These are phyloP conservation scores for Trichosporon inkin DNA, from an alignment of 1,284 basidiomycete species.

Conservation along the genomic window DNA sequence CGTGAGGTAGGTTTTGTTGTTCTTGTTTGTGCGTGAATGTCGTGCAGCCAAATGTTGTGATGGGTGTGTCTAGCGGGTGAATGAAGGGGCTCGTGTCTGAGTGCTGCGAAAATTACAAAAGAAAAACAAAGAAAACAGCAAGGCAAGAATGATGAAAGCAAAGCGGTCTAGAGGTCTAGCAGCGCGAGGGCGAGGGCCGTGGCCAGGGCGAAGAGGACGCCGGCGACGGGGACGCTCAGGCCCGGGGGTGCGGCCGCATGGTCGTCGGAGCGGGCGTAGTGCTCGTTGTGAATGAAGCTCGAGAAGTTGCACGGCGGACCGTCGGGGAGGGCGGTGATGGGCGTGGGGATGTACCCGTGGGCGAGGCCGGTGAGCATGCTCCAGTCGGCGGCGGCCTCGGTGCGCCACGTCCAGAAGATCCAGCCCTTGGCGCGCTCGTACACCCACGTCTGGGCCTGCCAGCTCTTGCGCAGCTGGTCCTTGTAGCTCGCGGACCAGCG, in stretches of 20 bases:
- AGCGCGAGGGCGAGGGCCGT: neutral
- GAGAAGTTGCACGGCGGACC: conserved; percentile 15
- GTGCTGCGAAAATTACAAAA: no score
- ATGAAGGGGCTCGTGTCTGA: no score
- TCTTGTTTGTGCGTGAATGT: no score
- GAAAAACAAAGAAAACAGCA: no score
- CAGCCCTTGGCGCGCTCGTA: conserved; percentile 48
- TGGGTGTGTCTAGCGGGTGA: no score
- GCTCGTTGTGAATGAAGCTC: neutral
- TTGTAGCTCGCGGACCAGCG: conserved; percentile 72
- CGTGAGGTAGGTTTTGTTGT: no score
- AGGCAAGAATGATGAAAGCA: no score
- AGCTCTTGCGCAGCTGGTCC: conserved; percentile 69
- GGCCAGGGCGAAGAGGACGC: neutral
- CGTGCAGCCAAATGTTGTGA: no score
- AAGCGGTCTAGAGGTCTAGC: neutral
- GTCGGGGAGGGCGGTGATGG: conserved; percentile 25
- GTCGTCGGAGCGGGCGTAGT: neutral
- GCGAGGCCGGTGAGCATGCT: conserved; percentile 40
- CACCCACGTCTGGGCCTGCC: conserved; percentile 68
- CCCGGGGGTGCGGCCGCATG: neutral
- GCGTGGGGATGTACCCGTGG: conserved; percentile 44
- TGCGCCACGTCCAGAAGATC: conserved; percentile 47
- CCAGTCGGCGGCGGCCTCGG: conserved; percentile 64
- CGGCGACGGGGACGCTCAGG: neutral